phyloP scores from a whole-genome alignment of 2,329 filamentous ascomycete genomes.

The Stachybotrys echinatus region DNA sequence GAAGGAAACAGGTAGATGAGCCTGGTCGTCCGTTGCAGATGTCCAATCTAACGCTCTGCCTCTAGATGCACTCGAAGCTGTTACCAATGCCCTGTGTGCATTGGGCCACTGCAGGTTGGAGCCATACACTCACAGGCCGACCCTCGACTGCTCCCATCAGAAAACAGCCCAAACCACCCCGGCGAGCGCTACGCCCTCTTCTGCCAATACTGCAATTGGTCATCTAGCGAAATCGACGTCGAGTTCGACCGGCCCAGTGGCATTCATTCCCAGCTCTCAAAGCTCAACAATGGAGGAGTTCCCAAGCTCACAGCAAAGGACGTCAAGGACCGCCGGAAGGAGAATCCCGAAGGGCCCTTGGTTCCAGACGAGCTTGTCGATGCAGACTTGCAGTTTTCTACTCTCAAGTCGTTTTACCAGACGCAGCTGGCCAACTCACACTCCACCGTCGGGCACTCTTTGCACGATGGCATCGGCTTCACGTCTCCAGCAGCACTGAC shows the following conservation, averaged over 20 bases:
- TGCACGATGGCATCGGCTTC: constrained; percentile 42
- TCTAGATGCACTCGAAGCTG: constrained; percentile 84
- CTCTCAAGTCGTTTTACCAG: constrained; percentile 76
- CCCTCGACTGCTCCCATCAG: constrained; percentile 37
- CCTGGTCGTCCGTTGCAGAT: not conserved
- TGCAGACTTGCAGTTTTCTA: constrained; percentile 66
- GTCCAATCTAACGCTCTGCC: constrained; percentile 11
- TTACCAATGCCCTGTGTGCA: constrained; percentile 89
- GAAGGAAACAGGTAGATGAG: constrained; percentile 78
- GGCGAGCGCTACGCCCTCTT: constrained; percentile 67
- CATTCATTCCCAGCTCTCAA: constrained; percentile 74
- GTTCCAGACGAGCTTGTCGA: constrained; percentile 45
- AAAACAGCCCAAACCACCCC: constrained; percentile 22
- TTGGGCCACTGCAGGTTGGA: constrained; percentile 71
- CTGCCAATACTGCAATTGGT: constrained; percentile 93
- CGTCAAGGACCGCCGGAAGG: constrained; percentile 45
- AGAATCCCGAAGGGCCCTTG: constrained; percentile 30
- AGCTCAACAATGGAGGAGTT: constrained; percentile 58
- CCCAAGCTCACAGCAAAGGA: constrained; percentile 45
- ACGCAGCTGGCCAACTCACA: constrained; percentile 64
- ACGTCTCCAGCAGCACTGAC: constrained; percentile 76
- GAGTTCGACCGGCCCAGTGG: constrained; percentile 86
- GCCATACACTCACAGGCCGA: constrained; percentile 57
- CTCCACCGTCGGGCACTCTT: constrained; percentile 42
- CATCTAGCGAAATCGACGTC: constrained; percentile 81